Evolutionary conservation across 179 eudicot species (phyloP), one percentile per base, ranked within the genome.

Genomic region (Kewa caespitosa): DNA sequence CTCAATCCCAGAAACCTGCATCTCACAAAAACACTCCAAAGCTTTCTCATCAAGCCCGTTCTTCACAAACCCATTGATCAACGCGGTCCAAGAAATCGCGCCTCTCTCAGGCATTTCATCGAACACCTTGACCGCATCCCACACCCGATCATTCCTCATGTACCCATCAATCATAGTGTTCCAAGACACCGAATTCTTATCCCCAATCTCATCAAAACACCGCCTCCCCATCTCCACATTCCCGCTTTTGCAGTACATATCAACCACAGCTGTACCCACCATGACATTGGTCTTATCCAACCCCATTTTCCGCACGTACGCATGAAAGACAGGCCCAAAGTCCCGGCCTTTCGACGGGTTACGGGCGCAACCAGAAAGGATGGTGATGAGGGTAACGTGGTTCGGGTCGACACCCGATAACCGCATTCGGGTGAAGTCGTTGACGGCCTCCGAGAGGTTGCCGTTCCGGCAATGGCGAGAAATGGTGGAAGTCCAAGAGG

Each of bases 31-130:
- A 81, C 81, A 87, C 42, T 76, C 85, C 78, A 92, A 77, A 22
- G 90, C 91, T 30, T 82, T 75, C 77, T 86, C 92, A 71, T 83
- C 84, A 36, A 73, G 74, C 33, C 87, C 90, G 76, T 79, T 84
- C 67, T 76, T 92, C 60, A 87, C 90, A 83, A 90, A 91, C 71
- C 97, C 94, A 68, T 69, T 74, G 74, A 92, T 81, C 69, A 92
- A 60, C 3, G 79, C 88, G 0, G 97, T 92, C 89, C 90, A 91
- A 23, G 97, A 87, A 46, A 90, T 78, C 22, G 34, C 87, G 54
- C 88, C 92, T 84, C 90, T 87, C 13, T 69, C 61, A 50, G 92
- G 88, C 94, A 90, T 90, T 92, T 88, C 84, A 74, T 87, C 87
- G 63, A 92, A 92, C 90, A 92, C 54, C 33, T 76, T 69, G 33